phyloP scores from a whole-genome alignment of 1,284 basidiomycete species.

The Cystobasidium slooffiae region DNA sequence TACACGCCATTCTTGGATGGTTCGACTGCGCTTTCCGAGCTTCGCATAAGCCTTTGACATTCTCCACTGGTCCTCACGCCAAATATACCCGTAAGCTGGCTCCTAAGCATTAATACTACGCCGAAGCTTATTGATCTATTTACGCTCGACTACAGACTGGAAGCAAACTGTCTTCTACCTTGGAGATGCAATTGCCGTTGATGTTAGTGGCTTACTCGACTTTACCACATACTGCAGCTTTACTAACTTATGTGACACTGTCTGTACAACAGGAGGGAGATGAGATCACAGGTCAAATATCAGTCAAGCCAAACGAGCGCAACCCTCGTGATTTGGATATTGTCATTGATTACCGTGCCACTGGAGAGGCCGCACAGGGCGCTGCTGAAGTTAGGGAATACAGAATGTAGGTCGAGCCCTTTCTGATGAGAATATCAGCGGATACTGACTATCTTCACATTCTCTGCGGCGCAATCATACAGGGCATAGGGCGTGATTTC shows the following conservation, averaged over 20 bases:
- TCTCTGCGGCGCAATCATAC: background rate
- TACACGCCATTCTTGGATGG: slow-evolving; percentile 99
- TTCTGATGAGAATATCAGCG: background rate
- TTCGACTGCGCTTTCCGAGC: slow-evolving; percentile 96
- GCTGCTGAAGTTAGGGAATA: slow-evolving; percentile 40
- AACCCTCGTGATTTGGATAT: slow-evolving; percentile 96
- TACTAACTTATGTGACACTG: background rate
- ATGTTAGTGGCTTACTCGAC: slow-evolving; percentile 52
- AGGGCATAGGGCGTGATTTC: slow-evolving; percentile 2
- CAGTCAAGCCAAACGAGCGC: slow-evolving; percentile 81
- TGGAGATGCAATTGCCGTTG: slow-evolving; percentile 66
- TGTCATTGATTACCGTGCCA: slow-evolving; percentile 69
- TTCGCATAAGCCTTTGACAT: slow-evolving; percentile 93
- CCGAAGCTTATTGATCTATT: background rate
- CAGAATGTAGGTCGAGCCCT: slow-evolving; percentile 32
- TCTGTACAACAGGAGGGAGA: slow-evolving; percentile 64
- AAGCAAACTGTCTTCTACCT: slow-evolving; percentile 97
- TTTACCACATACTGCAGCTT: background rate
- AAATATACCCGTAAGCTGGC: slow-evolving; percentile 89
- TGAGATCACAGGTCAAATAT: slow-evolving; percentile 70
- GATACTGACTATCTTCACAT: too few species aligned
- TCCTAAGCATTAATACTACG: slow-evolving; percentile 13
- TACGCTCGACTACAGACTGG: slow-evolving; percentile 31
- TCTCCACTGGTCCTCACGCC: slow-evolving; percentile 93
- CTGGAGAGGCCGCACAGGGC: slow-evolving; percentile 30